phyloP scores from a whole-genome alignment of 441 rosid species.

The Arabidopsis lyrata region DNA sequence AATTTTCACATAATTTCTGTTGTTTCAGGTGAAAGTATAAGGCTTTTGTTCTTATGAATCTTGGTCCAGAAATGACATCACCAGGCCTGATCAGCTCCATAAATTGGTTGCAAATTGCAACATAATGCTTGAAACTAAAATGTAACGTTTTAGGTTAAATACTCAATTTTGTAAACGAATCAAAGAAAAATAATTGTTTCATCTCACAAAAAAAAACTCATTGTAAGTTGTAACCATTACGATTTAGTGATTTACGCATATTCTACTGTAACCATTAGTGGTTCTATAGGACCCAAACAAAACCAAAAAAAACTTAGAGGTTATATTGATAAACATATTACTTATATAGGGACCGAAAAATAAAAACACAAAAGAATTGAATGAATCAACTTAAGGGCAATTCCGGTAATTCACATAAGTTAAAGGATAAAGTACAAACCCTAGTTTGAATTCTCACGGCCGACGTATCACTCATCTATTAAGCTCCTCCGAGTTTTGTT shows the following conservation, averaged over 20 bases:
- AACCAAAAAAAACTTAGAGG: background rate
- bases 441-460: conserved; percentile 30
- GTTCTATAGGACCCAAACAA: background rate
- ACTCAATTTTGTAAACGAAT: conserved; percentile 8
- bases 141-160: background rate
- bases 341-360: conserved; percentile 18
- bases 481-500: conserved; percentile 2
- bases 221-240: conserved; percentile 24
- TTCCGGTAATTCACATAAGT: conserved; percentile 6
- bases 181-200: background rate
- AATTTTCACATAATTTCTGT: conserved; percentile 1
- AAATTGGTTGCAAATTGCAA: conserved; percentile 15
- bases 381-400: background rate
- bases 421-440: conserved; percentile 33
- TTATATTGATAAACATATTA: background rate
- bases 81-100: conserved; percentile 1
- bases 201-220: conserved; percentile 11
- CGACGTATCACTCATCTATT: conserved; percentile 15
- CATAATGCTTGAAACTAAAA: background rate
- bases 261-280: background rate
- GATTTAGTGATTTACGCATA: no score
- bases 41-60: conserved; percentile 25
- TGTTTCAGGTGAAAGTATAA: conserved; percentile 38
- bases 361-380: background rate
- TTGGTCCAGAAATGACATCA: conserved; percentile 19